These are phyloP conservation scores for Microascus cirrosus DNA, from an alignment of 2,329 filamentous ascomycete species.

Conservation along the genomic window DNA sequence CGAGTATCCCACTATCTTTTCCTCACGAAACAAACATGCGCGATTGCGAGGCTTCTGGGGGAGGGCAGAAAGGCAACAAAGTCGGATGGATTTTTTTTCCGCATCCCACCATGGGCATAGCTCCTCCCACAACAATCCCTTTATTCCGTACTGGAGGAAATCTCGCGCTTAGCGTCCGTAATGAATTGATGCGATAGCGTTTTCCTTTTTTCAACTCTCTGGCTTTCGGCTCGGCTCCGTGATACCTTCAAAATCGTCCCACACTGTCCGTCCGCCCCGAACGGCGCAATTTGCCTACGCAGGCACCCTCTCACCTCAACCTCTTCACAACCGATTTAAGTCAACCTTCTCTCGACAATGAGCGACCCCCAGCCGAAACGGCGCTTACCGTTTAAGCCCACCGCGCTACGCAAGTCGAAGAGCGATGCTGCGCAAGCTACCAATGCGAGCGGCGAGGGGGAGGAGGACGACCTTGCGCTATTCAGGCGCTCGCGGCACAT, in stretches of 20 bases:
- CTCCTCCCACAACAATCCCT: neutral
- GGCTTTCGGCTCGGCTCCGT: neutral
- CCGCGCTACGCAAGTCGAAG: conserved; percentile 23
- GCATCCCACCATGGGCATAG: neutral
- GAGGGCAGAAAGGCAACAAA: neutral
- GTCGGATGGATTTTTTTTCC: neutral
- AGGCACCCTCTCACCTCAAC: neutral
- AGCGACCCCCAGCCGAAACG: conserved; percentile 14
- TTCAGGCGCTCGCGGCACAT: conserved; percentile 40
- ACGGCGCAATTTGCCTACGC: neutral
- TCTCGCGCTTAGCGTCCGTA: neutral
- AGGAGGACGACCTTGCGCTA: conserved; percentile 23
- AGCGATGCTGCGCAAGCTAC: conserved; percentile 10
- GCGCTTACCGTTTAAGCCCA: conserved; percentile 38
- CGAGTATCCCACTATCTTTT: conserved; percentile 2
- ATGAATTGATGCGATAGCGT: neutral
- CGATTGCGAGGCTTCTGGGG: neutral
- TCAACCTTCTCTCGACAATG: neutral
- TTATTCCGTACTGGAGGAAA: neutral
- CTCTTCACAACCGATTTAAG: neutral
- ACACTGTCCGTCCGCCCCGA: neutral
- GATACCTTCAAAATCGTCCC: neutral
- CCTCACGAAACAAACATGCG: neutral
- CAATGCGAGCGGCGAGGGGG: conserved; percentile 6
- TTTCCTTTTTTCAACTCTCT: neutral